Evolutionary conservation across 2,329 filamentous ascomycete genomes (phyloP).

Genomic region (Sclerotinia spermophila): DNA sequence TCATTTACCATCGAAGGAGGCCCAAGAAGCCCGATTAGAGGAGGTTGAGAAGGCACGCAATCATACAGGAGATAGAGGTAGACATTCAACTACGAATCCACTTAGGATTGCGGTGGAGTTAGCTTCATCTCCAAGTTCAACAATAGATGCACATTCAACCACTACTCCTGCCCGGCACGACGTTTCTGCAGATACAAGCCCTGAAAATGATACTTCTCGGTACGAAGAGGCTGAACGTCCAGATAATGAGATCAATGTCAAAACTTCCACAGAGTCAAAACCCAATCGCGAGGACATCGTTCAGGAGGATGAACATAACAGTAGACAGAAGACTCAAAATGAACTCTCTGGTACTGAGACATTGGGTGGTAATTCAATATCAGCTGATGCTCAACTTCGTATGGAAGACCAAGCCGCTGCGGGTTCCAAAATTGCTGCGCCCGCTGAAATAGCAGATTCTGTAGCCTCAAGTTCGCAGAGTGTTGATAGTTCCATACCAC

Average conservation of each 20-base stretch:
- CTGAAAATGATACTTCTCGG: slow-evolving; percentile 62
- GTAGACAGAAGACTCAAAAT: slow-evolving; percentile 30
- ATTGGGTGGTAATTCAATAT: slow-evolving; percentile 42
- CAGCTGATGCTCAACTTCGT: slow-evolving; percentile 56
- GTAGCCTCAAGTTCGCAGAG: slow-evolving; percentile 12
- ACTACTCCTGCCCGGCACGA: slow-evolving; percentile 67
- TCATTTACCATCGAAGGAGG: slow-evolving; percentile 48
- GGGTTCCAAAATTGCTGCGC: slow-evolving; percentile 28
- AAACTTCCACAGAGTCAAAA: slow-evolving; percentile 36
- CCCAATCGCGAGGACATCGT: slow-evolving; percentile 31
- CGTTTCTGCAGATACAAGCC: slow-evolving; percentile 69
- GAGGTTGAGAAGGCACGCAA: slow-evolving; percentile 40
- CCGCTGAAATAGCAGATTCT: slow-evolving; percentile 22
- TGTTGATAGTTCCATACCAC: not conserved
- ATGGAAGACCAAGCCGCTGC: slow-evolving; percentile 48
- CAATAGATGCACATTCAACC: slow-evolving; percentile 64
- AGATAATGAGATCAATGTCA: slow-evolving; percentile 45
- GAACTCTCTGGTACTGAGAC: slow-evolving; percentile 41
- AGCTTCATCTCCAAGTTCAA: slow-evolving; percentile 59
- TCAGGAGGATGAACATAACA: slow-evolving; percentile 38
- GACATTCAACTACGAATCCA: slow-evolving; percentile 39
- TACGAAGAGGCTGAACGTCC: slow-evolving; percentile 47
- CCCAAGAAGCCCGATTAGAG: slow-evolving; percentile 43
- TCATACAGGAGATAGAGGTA: slow-evolving; percentile 32
- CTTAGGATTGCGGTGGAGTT: slow-evolving; percentile 43